Percentiles rank a stretch among this genome's conserved stretches.
Evolutionary conservation across 1,139 yeast species (phyloP).

Genomic region (Starmera stellimalicola): DNA sequence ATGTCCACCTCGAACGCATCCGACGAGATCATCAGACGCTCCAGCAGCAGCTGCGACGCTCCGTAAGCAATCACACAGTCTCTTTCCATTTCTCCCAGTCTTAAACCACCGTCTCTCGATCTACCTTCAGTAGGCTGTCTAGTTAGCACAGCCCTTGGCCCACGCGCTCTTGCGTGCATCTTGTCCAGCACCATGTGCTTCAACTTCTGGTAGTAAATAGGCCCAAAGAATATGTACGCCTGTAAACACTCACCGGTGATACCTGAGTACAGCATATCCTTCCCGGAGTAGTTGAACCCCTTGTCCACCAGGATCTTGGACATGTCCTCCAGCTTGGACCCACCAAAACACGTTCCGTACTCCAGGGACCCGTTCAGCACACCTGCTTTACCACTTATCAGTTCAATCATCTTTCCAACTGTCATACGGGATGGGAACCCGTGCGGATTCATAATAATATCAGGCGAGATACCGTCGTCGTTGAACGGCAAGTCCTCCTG

Average conservation of each 20-base stretch:
- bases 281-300: slow-evolving; percentile 92
- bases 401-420: slow-evolving; percentile 96
- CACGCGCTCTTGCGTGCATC: slow-evolving; percentile 99
- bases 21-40: slow-evolving; percentile 91
- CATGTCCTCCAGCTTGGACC: slow-evolving; percentile 92
- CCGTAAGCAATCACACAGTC: slow-evolving; percentile 99
- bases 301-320: slow-evolving; percentile 82
- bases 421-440: slow-evolving; percentile 99
- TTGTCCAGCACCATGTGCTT: slow-evolving; percentile 99
- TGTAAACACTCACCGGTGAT: slow-evolving; percentile 95
- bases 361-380: slow-evolving; percentile 85
- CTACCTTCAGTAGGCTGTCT: slow-evolving; percentile 99
- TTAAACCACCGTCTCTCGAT: slow-evolving; percentile 97
- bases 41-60: slow-evolving; percentile 88
- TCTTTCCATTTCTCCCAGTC: slow-evolving; percentile 99
- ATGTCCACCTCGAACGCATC: slow-evolving; percentile 97
- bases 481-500: slow-evolving; percentile 95
- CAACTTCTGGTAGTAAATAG: slow-evolving; percentile 93
- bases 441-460: slow-evolving; percentile 97
- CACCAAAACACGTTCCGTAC: slow-evolving; percentile 98
- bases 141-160: slow-evolving; percentile 96
- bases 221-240: slow-evolving; percentile 97
- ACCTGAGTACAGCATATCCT: slow-evolving; percentile 97
- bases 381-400: slow-evolving; percentile 96
- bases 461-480: slow-evolving; percentile 85